These are phyloP conservation scores for Aspergillus sojae DNA, from an alignment of 2,329 filamentous ascomycete genomes.

Conservation along the genomic window DNA sequence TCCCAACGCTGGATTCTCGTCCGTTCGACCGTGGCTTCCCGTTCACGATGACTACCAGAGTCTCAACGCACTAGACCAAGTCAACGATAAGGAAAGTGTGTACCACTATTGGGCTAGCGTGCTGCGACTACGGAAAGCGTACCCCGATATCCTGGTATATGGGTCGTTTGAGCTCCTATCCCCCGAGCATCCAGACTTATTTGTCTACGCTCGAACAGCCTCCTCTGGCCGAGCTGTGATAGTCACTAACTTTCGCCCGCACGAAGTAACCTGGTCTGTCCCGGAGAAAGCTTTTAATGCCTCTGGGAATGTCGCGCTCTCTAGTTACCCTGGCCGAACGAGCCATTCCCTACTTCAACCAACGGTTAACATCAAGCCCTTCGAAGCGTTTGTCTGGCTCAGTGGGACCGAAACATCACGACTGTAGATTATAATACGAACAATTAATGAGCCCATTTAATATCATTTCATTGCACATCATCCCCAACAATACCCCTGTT, in stretches of 20 bases:
- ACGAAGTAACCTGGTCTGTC: slow-evolving; percentile 2
- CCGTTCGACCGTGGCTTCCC: background rate
- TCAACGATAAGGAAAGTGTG: slow-evolving; percentile 8
- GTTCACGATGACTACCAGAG: background rate
- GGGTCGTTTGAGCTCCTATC: slow-evolving; percentile 8
- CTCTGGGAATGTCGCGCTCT: background rate
- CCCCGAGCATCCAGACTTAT: slow-evolving; percentile 3
- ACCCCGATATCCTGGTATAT: slow-evolving; percentile 6
- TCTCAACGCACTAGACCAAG: slow-evolving; percentile 6
- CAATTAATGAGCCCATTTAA: background rate
- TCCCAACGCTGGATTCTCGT: slow-evolving; percentile 1
- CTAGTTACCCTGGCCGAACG: background rate
- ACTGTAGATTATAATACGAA: background rate
- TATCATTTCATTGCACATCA: background rate
- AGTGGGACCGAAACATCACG: background rate
- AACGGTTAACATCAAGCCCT: background rate
- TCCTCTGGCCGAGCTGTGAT: background rate
- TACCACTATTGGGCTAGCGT: slow-evolving; percentile 7
- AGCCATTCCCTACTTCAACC: background rate
- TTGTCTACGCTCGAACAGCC: background rate
- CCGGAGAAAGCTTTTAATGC: background rate
- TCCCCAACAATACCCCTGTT: background rate
- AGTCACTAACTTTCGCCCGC: slow-evolving; percentile 7
- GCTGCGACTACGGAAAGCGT: slow-evolving; percentile 7
- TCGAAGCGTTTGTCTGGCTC: slow-evolving; percentile 8